Base-by-base conservation (phyloP, 2,329 filamentous ascomycete species). In the Penicillium frequentans region DNA sequence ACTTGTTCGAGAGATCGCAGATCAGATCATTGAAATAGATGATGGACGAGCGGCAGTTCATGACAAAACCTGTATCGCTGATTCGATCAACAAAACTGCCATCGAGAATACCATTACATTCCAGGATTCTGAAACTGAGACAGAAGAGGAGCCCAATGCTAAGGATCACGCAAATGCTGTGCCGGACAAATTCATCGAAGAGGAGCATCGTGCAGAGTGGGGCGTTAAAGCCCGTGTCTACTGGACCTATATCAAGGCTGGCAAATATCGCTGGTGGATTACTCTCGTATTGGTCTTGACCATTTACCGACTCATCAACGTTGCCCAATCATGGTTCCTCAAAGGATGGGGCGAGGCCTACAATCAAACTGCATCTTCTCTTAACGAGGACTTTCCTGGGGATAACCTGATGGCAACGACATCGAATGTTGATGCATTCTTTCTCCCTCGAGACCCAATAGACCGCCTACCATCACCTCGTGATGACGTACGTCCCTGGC, bases 301-400 rank as follows among this genome's bases (percentile, higher is more conserved):
- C 6, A 42, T 86, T 0, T 90, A 86, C 65, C 86, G 92, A 7
- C 68, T 86, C 13, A 76, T 84, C 19, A 83, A 87, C 37, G 79
- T 96, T 39, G 82, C 81, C 1, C 84, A 91, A 66, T 87, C 85
- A 1, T 93, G 91, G 83, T 93, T 95, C 45, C 81, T 96, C 53
- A 96, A 96, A 70, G 83, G 88, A 26, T 96, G 92, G 91, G 90
- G 90, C 29, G 90, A 96, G 69, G 86, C 86, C 7, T 93, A 93
- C 71, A 68, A 72, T 35, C 67, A 69, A 39, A 61, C 63, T 14
- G 49, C 62, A 35, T 51, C 70, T 2, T 26, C 65, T 16, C 54
- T 68, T 8, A 70, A 48, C 51, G 60, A 52, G 7, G 5, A 50
- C 13, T 29, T 52, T 11, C 45, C 51, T 6, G 24, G 54, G 8